Base-by-base conservation (phyloP, 2,329 filamentous ascomycete genomes). In the Colletotrichum graminicola region DNA sequence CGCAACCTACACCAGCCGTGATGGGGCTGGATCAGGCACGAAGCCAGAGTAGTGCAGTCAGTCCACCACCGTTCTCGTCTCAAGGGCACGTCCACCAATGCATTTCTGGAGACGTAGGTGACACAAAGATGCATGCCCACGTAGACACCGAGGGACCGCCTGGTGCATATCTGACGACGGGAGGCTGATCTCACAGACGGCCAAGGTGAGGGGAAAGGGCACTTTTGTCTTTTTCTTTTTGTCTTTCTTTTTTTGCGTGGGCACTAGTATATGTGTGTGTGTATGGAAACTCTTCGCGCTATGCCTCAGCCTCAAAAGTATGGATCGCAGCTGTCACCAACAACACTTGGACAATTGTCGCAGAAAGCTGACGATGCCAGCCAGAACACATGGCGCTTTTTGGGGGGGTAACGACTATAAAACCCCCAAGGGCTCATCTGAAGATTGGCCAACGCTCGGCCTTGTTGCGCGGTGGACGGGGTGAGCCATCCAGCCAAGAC, bases 71-170 rank as follows among this genome's bases (percentile, higher is more conserved):
- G 45, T 52, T 54, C 65, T 71, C 59, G 59, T 36, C 45, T 47
- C 56, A 32, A 59, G 64, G 34, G 52, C 68, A 55, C 49, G 41
- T 49, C 45, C 47, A 41, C 64, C 26, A 23, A 43, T 59, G 65
- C 68, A 56, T 71, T 18, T 54, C 43, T 54, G 51, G 67, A 70
- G 63, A 71, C 51, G 41, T 23, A 67, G 16, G 64, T 62, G 57
- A 47, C 43, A 71, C 68, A 68, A 34, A 51, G 34, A 62, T 66
- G 43, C 41, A 43, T 57, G 36, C 26, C 57, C 43, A 51, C 29
- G 64, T 43, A 52, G 51, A 52, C 49, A 36, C 62, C n/a, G 16
- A 39, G 49, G 23, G n/a, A 45, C 47, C 3, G 21, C 59, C 43
- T 52, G 45, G 57, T 68, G 45, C 52, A 11, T 21, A 36, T 29